Evolutionary conservation across 208 protist species (phyloP), one percentile per base, ranked within the genome.

Genomic region (Trypanosoma lewisi): DNA sequence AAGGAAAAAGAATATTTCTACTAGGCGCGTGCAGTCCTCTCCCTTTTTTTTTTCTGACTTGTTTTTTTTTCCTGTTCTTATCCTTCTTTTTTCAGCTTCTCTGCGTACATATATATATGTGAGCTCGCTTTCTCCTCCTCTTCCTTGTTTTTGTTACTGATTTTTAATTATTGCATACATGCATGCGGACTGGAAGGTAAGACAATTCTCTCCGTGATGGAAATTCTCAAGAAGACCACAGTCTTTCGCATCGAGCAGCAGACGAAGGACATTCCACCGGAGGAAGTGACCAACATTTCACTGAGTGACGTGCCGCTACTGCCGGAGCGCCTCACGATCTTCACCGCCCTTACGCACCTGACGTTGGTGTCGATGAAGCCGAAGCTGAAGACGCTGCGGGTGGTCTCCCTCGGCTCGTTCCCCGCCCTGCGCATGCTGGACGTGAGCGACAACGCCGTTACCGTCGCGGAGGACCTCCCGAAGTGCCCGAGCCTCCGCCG

Each of bases 381-480:
- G 7, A 63, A 63, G 60, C 33, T 91, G 30, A 63, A 55, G 2
- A 63, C 57, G 0, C 69, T 92, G 4, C 44, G 63, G n/a, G 14
- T 23, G 2, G n/a, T 90, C 11, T 59, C 67, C 16, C 67, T 90
- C 25, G 37, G 45, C 7, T 21, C 58, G 7, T 76, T 83, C 5
- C 52, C 63, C 14, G 27, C 45, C 14, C 78, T 95, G 30, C 79
- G 72, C n/a, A 48, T 85, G 39, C 64, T 95, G 42, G 85, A 92
- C 42, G 75, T 95, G n/a, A 90, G 88, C 62, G 88, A 95, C 72
- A 95, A 95, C 59, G 73, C 68, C 54, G 75, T 95, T 23, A 53
- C 70, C 7, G 66, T 92, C 4, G 36, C 66, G 0, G 62, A 50
- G 1, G 56, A 65, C 2, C 63, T 67, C 28, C 67, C 80, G 6